phyloP scores from a whole-genome alignment of 495 filamentous ascomycete species.

The Tetracladium marchalianum region DNA sequence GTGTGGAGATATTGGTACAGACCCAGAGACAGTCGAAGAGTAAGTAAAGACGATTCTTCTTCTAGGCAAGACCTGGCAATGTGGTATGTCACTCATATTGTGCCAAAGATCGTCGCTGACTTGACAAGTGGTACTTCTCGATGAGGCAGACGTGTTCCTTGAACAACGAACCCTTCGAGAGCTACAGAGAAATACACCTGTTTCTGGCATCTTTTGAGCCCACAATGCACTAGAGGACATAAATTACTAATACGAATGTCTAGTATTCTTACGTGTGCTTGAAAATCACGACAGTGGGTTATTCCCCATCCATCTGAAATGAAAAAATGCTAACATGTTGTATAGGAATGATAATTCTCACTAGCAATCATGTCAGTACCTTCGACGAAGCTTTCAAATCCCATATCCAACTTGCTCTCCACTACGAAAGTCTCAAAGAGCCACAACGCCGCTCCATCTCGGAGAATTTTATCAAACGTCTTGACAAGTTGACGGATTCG shows the following conservation, averaged over 20 bases:
- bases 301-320: background rate
- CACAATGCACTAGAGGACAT: background rate
- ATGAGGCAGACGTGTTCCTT: slow-evolving; percentile 32
- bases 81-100: slow-evolving; percentile 1
- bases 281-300: slow-evolving; percentile 38
- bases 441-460: background rate
- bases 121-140: slow-evolving; percentile 25
- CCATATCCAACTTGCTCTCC: slow-evolving; percentile 6
- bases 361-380: slow-evolving; percentile 43
- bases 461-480: background rate
- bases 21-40: slow-evolving; percentile 30
- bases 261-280: slow-evolving; percentile 43
- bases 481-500: too few species aligned
- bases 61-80: slow-evolving; percentile 34
- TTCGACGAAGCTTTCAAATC: slow-evolving; percentile 43
- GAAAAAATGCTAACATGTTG: background rate
- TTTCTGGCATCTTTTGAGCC: slow-evolving; percentile 20
- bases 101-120: background rate
- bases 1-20: slow-evolving; percentile 40
- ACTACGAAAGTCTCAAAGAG: slow-evolving; percentile 9
- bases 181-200: slow-evolving; percentile 35
- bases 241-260: background rate
- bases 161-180: slow-evolving; percentile 30
- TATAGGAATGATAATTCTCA: slow-evolving; percentile 44
- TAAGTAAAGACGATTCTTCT: slow-evolving; percentile 36